Percentiles rank a stretch among this genome's conserved stretches.
Conservation (phyloP, 164 flowering plant species). For the Euptelea pleiosperma region DNA sequence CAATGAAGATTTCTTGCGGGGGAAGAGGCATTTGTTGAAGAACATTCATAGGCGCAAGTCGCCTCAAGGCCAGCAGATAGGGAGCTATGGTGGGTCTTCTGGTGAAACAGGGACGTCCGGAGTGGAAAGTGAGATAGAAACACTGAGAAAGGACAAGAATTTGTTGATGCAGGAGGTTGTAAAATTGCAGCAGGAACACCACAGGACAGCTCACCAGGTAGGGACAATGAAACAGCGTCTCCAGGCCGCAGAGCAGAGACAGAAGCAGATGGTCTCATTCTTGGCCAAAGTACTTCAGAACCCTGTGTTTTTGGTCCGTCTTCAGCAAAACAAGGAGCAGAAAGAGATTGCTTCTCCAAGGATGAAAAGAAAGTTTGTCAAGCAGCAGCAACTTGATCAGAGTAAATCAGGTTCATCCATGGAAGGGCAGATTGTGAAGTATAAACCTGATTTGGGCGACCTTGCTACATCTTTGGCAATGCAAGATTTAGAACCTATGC, state of each 20-base stretch:
- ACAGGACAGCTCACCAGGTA: constrained; percentile 45
- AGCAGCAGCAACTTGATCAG: constrained; percentile 33
- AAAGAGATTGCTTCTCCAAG: constrained; percentile 38
- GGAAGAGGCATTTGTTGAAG: constrained; percentile 66
- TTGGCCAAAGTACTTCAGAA: constrained; percentile 64
- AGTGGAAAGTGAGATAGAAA: constrained; percentile 50
- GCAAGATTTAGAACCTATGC: constrained; percentile 20
- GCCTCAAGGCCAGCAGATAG: constrained; percentile 43
- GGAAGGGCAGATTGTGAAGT: constrained; percentile 48
- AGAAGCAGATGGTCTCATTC: constrained; percentile 78
- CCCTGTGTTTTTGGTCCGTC: constrained; percentile 53
- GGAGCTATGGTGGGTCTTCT: constrained; percentile 27
- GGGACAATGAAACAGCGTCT: constrained; percentile 56
- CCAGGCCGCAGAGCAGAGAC: constrained; percentile 64
- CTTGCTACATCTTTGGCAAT: constrained; percentile 11
- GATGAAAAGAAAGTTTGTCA: constrained; percentile 51
- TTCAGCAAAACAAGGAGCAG: constrained; percentile 41
- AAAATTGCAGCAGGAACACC: constrained; percentile 67
- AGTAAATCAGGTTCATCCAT: constrained; percentile 16
- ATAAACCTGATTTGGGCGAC: constrained; percentile 19
- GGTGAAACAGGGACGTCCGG: constrained; percentile 32
- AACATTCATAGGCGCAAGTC: constrained; percentile 78
- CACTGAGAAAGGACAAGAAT: constrained; percentile 51
- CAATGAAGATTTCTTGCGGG: constrained; percentile 61
- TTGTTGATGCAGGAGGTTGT: constrained; percentile 61